Percentiles rank a stretch among this genome's conserved stretches.
Evolutionary conservation across 805 yeast genomes (phyloP).

Genomic region (Myxozyma monticola): DNA sequence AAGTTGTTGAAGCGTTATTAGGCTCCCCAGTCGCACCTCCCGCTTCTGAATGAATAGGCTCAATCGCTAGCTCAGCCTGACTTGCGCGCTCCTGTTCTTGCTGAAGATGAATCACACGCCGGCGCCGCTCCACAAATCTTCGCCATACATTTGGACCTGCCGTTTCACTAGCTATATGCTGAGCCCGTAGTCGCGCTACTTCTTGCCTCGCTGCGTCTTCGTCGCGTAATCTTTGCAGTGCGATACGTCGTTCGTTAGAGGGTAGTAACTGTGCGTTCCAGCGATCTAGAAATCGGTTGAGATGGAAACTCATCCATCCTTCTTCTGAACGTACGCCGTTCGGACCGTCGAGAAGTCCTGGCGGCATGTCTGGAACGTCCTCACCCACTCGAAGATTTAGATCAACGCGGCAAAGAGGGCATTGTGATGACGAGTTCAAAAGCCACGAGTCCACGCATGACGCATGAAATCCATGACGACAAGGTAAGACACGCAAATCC

Average conservation of each 20-base stretch:
- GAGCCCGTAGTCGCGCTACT: slow-evolving; percentile 4
- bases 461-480: slow-evolving; percentile 82
- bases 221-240: slow-evolving; percentile 33
- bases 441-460: slow-evolving; percentile 85
- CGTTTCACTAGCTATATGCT: slow-evolving; percentile 24
- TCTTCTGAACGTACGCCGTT: not conserved
- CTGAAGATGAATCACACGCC: slow-evolving; percentile 24
- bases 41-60: too few species aligned
- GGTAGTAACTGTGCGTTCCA: slow-evolving; percentile 39
- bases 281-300: slow-evolving; percentile 36
- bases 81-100: slow-evolving; percentile 22
- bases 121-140: slow-evolving; percentile 28
- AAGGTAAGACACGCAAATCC: slow-evolving; percentile 62
- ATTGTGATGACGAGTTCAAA: slow-evolving; percentile 68
- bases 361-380: slow-evolving; percentile 25
- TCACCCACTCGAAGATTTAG: slow-evolving; percentile 36
- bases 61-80: too few species aligned
- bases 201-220: slow-evolving; percentile 34
- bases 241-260: slow-evolving; percentile 34
- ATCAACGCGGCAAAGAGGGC: slow-evolving; percentile 82
- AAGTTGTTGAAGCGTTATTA: too few species aligned
- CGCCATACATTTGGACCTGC: slow-evolving; percentile 19
- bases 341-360: slow-evolving; percentile 5
- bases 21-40: too few species aligned
- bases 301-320: slow-evolving; percentile 21